Evolutionary conservation across 2,329 filamentous ascomycete genomes (phyloP), one percentile per base, ranked within the genome.

Genomic region (Coniochaeta pulveracea): DNA sequence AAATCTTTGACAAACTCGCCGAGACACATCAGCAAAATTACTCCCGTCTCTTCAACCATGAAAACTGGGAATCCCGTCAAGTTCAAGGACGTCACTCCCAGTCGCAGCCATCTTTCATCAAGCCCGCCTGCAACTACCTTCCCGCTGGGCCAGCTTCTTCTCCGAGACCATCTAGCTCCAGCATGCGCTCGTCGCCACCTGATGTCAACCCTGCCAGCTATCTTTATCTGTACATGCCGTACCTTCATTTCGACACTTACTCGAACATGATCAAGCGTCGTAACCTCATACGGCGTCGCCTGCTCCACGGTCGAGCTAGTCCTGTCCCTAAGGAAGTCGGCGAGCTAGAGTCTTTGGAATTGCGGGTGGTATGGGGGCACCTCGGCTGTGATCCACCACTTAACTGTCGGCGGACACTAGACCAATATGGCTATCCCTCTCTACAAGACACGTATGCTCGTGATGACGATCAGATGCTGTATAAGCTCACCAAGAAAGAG

Each of bases 401-500:
- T 1, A 76, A 80, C 44, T 66, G 69, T 22, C 64, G 75, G 2
- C 61, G 75, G 5, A 78, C 75, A 0, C 46, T 80, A 5, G 75
- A 80, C 37, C 74, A 80, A 41, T 80, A 66, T 35, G 72, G 70
- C 0, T 77, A 79, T 34, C 74, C 74, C 0, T 72, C 70, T 3
- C 54, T 80, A 1, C 57, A 64, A 8, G 73, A 78, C 21, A 79
- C 75, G 0, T 54, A 70, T 26, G 68, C 71, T 0, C 57, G 75
- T 12, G 76, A 80, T 26, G 72, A 76, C 26, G 75, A 80, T 26
- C 75, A 80, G 47, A 78, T 80, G 69, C 52, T 80, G 6, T 80
- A 78, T 49, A 80, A 80, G 42, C 54, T 78, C 2, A 76, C 72
- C 2, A 75, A 72, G 42, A 56, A 68, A 35, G 63, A 3, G 36